Evolutionary conservation across 2,329 filamentous ascomycete species (phyloP), one percentile per base, ranked within the genome.

Genomic region (Ilyonectria destructans): DNA sequence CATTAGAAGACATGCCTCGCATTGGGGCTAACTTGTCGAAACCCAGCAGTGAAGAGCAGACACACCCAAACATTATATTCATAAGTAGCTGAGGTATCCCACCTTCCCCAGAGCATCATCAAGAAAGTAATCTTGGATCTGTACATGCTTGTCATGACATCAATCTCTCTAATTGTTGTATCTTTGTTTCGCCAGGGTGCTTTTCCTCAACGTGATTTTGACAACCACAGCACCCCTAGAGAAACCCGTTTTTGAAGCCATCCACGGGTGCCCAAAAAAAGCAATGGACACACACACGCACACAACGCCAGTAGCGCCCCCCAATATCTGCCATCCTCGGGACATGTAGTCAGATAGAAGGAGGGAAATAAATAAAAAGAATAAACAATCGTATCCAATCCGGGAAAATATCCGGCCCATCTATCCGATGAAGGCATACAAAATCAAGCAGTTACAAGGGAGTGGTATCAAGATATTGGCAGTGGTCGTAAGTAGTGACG

Each of bases 391-490:
- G 69, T 69, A 73, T 75, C 70, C 70, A 71, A 69, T 59, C 58
- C 55, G 49, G 63, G 55, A 58, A 69, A 74, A 75, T 71, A 56
- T 67, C 63, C 71, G 74, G 71, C 56, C 71, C 68, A 70, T 75
- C 66, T 73, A 67, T 74, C 61, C 68, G 62, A 66, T 56, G 56
- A 67, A 70, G 56, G 64, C 58, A 40, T 40, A 70, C 48, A 67
- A 66, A 64, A 49, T 56, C 49, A 61, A 31, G 63, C 61, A 63
- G 66, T 68, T 68, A 66, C 65, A 66, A 69, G 71, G 59, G 73
- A 73, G 70, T 75, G 73, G 73, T 75, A 75, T 75, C 73, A 74
- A 70, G 67, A 62, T 54, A 57, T 59, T 56, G 64, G 55, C 48
- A 62, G 64, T 62, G 62, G 71, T 75, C 64, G 68, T 68, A 54